These are phyloP conservation scores for Ephemerocybe angulata DNA, from an alignment of 768 basidiomycete genomes.

Conservation along the genomic window DNA sequence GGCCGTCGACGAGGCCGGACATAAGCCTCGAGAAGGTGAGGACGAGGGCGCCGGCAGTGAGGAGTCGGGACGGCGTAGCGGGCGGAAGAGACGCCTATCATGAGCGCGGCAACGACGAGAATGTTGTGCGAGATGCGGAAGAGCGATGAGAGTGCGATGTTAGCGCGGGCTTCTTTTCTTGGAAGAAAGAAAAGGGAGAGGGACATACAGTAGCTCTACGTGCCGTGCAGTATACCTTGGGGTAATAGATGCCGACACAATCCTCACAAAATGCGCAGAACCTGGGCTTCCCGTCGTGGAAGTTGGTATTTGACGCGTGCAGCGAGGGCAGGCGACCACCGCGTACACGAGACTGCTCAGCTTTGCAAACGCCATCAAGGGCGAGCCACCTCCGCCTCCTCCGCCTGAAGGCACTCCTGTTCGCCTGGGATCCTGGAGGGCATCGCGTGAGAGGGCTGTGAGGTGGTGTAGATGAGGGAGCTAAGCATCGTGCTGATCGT, in stretches of 20 bases:
- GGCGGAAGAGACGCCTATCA: conserved; percentile 67
- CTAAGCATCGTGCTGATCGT: conserved; percentile 85
- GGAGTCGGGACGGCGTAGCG: conserved; percentile 56
- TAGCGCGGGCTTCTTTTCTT: neutral
- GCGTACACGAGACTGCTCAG: conserved; percentile 63
- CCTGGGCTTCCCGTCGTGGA: conserved; percentile 42
- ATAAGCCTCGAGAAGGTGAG: conserved; percentile 56
- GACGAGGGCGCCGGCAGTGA: conserved; percentile 54
- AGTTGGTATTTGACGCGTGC: conserved; percentile 47
- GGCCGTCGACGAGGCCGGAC: conserved; percentile 48
- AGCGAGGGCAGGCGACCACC: conserved; percentile 51
- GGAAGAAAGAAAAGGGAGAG: neutral
- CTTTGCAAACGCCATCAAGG: conserved; percentile 60
- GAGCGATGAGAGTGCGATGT: conserved; percentile 54
- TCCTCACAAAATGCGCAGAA: conserved; percentile 79
- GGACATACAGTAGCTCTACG: conserved; percentile 60
- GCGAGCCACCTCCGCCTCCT: conserved; percentile 32
- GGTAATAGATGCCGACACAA: conserved; percentile 78
- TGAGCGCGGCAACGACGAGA: conserved; percentile 65
- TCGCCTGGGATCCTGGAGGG: too few relatives aligned
- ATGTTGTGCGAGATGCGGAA: conserved; percentile 75
- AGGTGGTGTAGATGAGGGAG: conserved; percentile 63
- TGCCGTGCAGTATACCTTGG: conserved; percentile 72
- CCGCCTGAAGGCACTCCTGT: too few relatives aligned
- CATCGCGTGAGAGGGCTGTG: conserved; percentile 23